Base-by-base conservation (phyloP, 2,329 filamentous ascomycete species). In the Pseudogymnoascus sp. region DNA sequence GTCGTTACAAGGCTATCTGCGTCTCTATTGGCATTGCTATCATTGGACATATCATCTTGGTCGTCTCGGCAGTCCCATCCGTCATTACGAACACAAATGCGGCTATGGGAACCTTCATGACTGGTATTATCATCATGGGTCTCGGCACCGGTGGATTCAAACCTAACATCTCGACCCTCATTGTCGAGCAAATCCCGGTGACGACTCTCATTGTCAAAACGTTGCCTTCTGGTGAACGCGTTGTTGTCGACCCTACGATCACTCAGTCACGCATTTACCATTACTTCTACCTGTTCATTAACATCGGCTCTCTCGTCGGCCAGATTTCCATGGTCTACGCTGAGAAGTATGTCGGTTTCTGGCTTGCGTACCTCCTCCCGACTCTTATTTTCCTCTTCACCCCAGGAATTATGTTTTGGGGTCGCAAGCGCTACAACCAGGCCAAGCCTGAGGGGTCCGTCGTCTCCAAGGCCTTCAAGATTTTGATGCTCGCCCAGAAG, bases 401-500 rank as follows among this genome's bases (percentile, higher is more conserved):
- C 65, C 86, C 86, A 0, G 50, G 81, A 0, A 75, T 89, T 6
- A 77, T 89, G 41, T 76, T 79, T 64, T 68, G 77, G 61, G 83
- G 83, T 69, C 80, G 81, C 64, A 82, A 84, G 58, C 78, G 76
- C 8, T 87, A 88, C 65, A 71, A 81, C 61, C 74, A 77, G 25
- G 77, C 76, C 60, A 80, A 81, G 6, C 87, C 88, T 0, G 80
- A 79, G 37, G 88, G 87, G n/a, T 89, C 85, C 0, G 85, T 88
- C 18, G 74, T 89, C 36, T 75, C 77, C 38, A 83, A 85, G 58
- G 81, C 86, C 8, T 70, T 85, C 64, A 82, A 81, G 58, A 78
- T 87, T 47, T 77, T 81, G 61, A 68, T 71, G 1, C 72, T 82
- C 54, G 83, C 83, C 0, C 77, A 83, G 70, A 84, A 84, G 70